Percentiles rank a stretch among this genome's conserved stretches.
Conservation (phyloP, 768 basidiomycete species). For the Collybia nuda region DNA sequence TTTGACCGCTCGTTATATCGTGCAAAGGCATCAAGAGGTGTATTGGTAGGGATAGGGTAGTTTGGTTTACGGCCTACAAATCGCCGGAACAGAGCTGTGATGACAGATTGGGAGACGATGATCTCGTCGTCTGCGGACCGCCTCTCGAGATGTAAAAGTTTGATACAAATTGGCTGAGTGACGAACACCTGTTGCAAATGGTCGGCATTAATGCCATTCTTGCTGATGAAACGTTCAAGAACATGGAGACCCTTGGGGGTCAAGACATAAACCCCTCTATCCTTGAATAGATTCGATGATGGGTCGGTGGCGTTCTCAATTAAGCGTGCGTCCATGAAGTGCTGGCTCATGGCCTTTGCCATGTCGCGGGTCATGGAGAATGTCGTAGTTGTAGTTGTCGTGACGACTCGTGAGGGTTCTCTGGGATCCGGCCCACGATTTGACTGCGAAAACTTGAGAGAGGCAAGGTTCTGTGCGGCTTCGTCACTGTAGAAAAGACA, state of each 20-base stretch:
- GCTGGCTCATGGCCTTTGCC: slow-evolving; percentile 99
- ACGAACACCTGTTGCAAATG: slow-evolving; percentile 88
- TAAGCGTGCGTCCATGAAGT: slow-evolving; percentile 98
- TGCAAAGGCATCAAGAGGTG: slow-evolving; percentile 59
- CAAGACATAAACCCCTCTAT: slow-evolving; percentile 92
- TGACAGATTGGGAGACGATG: slow-evolving; percentile 90
- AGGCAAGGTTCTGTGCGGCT: slow-evolving; percentile 89
- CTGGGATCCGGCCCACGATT: slow-evolving; percentile 98
- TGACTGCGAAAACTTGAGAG: slow-evolving; percentile 98
- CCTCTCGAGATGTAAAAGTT: slow-evolving; percentile 94
- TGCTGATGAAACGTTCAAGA: slow-evolving; percentile 98
- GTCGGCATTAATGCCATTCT: slow-evolving; percentile 97
- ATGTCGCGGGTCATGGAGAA: slow-evolving; percentile 99
- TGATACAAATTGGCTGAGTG: slow-evolving; percentile 94
- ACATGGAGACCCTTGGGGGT: slow-evolving; percentile 99
- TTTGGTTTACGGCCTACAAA: slow-evolving; percentile 90
- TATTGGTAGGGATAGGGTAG: slow-evolving; percentile 50
- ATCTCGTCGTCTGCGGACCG: slow-evolving; percentile 94
- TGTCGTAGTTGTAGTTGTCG: slow-evolving; percentile 98
- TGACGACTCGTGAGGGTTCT: slow-evolving; percentile 96
- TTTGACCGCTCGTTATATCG: slow-evolving; percentile 81
- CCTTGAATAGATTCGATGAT: slow-evolving; percentile 89
- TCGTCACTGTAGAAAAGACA: slow-evolving; percentile 69
- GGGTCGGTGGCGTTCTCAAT: slow-evolving; percentile 97
- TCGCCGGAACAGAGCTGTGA: slow-evolving; percentile 94